Base-by-base conservation (phyloP, 768 basidiomycete species). In the Naematelia aurantialba region DNA sequence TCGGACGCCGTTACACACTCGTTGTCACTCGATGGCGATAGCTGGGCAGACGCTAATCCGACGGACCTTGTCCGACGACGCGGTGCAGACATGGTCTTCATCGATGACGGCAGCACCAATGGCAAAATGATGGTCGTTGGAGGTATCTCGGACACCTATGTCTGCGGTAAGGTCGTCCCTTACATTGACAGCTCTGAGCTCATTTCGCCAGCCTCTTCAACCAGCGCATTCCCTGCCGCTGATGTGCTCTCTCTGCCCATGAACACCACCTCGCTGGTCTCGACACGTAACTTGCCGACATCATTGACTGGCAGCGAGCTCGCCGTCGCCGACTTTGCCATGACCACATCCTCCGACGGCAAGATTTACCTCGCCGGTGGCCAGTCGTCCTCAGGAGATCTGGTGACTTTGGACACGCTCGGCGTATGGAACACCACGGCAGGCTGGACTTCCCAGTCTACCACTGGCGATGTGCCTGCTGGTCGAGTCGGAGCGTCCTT, bases 321-420 rank as follows among this genome's bases (percentile, higher is more conserved):
- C 24, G 69, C 70, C 3, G 66, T 77, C 12, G 58, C 71, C 30
- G 74, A 77, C 51, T 77, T 72, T 34, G 69, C 67, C 53, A 59
- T 75, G 55, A 65, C 76, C 25, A 31, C 61, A 11, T 51, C 58
- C 14, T 0, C 66, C 0, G 61, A 65, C 45, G 69, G 64, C 2
- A 64, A 61, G 26, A 56, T 73, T 45, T 67, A 70, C 56, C 56
- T 77, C 29, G 62, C 62, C 13, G 72, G 72, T 24, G 76, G 76
- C 11, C 70, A 74, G 24, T 55, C 63, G 12, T 50, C 70, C 13
- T 59, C 62, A 3, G 76, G 76, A n/a, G 52, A 57, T 17, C 47
- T 75, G 24, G 72, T 74, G 14, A 42, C 59, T 19, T 53, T 77
- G 24, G 56, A 59, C 19, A 67, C 63, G n/a, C 52, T 74, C 45